Conservation (phyloP, 108 stramenopile species). For the Cylindrotheca fusiformis region DNA sequence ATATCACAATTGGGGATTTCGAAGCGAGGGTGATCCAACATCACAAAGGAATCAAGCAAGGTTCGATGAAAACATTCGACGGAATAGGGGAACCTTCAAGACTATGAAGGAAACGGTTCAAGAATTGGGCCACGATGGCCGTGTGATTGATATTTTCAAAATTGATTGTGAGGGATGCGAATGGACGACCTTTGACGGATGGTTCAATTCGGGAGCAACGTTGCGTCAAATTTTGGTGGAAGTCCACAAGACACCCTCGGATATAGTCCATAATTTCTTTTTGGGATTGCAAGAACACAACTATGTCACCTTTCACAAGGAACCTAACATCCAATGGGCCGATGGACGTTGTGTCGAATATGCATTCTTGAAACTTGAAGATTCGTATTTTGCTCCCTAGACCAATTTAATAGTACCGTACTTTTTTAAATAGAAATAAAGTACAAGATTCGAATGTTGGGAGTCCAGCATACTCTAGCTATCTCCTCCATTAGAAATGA, state of each 20-base stretch:
- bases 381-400: not conserved
- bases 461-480: no score
- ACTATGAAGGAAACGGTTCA: constrained; percentile 33
- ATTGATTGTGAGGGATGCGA: constrained; percentile 58
- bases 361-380: constrained; percentile 19
- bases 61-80: not conserved
- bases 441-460: no score
- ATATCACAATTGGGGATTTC: constrained; percentile 43
- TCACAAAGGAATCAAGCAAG: not conserved
- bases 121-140: constrained; percentile 26
- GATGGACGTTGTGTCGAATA: constrained; percentile 25
- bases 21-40: not conserved
- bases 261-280: constrained; percentile 28
- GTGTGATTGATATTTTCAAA: constrained; percentile 50
- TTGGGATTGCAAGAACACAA: constrained; percentile 24
- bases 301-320: constrained; percentile 32
- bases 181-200: constrained; percentile 39
- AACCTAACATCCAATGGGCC: constrained; percentile 37
- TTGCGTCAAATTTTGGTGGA: constrained; percentile 55
- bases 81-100: constrained; percentile 15
- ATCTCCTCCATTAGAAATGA: no score
- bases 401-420: no score
- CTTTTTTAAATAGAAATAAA: no score
- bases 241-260: constrained; percentile 22
- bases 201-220: constrained; percentile 10